Conservation (phyloP, 257 asterid genomes). For the Scutellaria baicalensis region DNA sequence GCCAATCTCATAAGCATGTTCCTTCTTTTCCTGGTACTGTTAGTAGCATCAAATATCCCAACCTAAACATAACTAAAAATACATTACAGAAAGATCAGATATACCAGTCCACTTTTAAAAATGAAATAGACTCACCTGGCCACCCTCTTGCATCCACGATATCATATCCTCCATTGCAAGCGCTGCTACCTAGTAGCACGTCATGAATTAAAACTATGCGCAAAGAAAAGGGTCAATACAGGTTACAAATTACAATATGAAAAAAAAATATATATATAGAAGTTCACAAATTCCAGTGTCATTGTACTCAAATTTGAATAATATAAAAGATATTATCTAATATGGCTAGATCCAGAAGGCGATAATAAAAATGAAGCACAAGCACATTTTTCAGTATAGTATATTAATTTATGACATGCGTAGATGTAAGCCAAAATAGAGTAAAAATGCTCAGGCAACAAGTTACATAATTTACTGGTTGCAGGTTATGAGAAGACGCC, state of each 20-base stretch:
- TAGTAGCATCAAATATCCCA: constrained; percentile 97
- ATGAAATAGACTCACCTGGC: constrained; percentile 60
- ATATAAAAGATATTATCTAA: background rate
- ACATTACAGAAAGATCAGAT: constrained; percentile 19
- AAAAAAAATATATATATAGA: constrained; percentile 1
- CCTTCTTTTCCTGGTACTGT: constrained; percentile 81
- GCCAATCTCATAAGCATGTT: constrained; percentile 98
- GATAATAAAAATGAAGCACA: background rate
- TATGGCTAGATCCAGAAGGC: background rate
- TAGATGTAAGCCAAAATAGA: background rate
- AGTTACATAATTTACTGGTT: background rate
- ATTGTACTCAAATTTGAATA: constrained; percentile 8
- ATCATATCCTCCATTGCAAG: constrained; percentile 99
- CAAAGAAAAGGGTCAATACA: constrained; percentile 50
- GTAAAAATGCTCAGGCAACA: background rate
- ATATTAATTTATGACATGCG: no score
- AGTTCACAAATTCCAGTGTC: background rate
- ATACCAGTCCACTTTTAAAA: constrained; percentile 6
- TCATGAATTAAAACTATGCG: constrained; percentile 68
- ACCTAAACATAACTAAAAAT: constrained; percentile 45
- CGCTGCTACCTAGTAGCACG: constrained; percentile 98
- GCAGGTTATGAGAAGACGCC: background rate
- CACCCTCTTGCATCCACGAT: constrained; percentile 99
- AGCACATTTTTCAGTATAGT: no score
- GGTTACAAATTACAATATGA: constrained; percentile 16